A percentile compares a stretch with the other conserved stretches of the same genome.
phyloP scores from a whole-genome alignment of 2,329 filamentous ascomycete genomes.

The Xylaria hypoxylon region DNA sequence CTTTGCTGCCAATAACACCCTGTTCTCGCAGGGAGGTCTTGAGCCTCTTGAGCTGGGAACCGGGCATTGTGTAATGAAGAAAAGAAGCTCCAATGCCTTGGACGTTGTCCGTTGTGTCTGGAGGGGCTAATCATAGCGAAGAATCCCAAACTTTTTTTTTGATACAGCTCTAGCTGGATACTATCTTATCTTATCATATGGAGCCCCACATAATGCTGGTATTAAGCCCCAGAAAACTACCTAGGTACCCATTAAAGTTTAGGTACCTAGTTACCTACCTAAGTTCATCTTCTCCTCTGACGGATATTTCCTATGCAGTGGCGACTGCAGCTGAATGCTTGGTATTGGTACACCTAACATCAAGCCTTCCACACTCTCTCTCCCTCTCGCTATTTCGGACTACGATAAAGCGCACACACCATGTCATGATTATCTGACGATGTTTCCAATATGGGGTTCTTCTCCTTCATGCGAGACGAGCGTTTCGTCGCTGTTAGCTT shows the following conservation, averaged over 20 bases:
- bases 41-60: constrained; percentile 95
- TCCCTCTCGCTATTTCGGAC: background rate
- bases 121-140: constrained; percentile 26
- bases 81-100: background rate
- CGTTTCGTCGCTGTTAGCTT: constrained; percentile 65
- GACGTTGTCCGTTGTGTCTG: constrained; percentile 15
- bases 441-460: constrained; percentile 55
- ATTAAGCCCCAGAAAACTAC: background rate
- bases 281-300: background rate
- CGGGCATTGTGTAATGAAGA: constrained; percentile 73
- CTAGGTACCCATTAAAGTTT: background rate
- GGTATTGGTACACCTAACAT: constrained; percentile 3
- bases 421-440: constrained; percentile 17
- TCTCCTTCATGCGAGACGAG: constrained; percentile 60
- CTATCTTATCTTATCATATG: constrained; percentile 44
- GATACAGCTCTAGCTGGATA: constrained; percentile 6
- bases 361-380: background rate
- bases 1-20: constrained; percentile 93
- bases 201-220: background rate
- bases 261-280: background rate
- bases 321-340: background rate
- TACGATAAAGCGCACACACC: constrained; percentile 1
- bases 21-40: constrained; percentile 91
- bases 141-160: constrained; percentile 36
- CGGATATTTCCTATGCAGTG: background rate